Conservation (phyloP, 2,329 filamentous ascomycete species). For the Verticillium nubilum region DNA sequence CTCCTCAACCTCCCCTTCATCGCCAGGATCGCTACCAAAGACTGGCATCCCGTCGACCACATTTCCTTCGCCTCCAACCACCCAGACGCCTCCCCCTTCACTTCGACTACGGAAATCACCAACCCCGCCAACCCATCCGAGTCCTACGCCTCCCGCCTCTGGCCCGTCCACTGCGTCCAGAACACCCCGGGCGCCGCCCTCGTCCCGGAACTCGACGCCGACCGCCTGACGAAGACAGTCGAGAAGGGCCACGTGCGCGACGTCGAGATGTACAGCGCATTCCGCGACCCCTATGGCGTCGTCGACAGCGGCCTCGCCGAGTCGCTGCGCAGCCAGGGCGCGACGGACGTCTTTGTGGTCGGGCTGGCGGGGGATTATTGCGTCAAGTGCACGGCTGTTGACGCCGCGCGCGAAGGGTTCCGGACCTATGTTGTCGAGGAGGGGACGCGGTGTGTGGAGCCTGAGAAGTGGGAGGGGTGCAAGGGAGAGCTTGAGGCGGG, state of each 20-base stretch:
- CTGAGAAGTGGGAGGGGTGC: conserved; percentile 48
- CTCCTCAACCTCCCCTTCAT: conserved; percentile 69
- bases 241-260: conserved; percentile 70
- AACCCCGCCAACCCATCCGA: conserved; percentile 62
- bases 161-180: conserved; percentile 88
- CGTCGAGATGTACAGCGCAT: conserved; percentile 92
- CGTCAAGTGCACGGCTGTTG: conserved; percentile 74
- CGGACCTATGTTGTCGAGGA: conserved; percentile 72
- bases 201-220: conserved; percentile 61
- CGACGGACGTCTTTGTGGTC: conserved; percentile 80
- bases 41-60: conserved; percentile 81
- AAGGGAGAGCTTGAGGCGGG: conserved; percentile 46
- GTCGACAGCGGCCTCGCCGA: conserved; percentile 58
- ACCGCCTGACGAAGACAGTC: conserved; percentile 58
- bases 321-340: conserved; percentile 45
- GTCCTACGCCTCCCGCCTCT: conserved; percentile 64
- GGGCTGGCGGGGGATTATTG: conserved; percentile 89
- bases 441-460: conserved; percentile 68
- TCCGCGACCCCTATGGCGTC: conserved; percentile 50
- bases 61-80: conserved; percentile 88
- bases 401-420: conserved; percentile 73
- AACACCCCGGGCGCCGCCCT: conserved; percentile 66
- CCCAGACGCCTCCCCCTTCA: conserved; percentile 59
- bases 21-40: conserved; percentile 78
- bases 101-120: conserved; percentile 55